Evolutionary conservation across 1,284 basidiomycete genomes (phyloP), one percentile per base, ranked within the genome.

Genomic region (Cutaneotrichosporon sp.): DNA sequence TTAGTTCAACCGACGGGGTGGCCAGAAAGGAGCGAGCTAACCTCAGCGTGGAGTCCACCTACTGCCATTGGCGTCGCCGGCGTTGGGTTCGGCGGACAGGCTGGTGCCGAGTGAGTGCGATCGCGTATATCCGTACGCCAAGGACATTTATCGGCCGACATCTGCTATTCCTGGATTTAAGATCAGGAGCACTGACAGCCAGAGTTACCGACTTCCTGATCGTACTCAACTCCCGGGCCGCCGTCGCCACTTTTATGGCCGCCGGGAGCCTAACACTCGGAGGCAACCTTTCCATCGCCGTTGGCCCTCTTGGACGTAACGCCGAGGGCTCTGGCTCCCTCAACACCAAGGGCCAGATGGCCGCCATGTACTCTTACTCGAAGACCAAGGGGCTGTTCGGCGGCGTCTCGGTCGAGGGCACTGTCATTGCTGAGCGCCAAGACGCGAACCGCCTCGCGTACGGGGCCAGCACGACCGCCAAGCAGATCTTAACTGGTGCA

Each of bases 281-380:
- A 11, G 66, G 66, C n/a, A 68, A 68, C 66, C 58, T 68, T 38
- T 68, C 66, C 56, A 68, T 99, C 61, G 95, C 96, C 8, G 85
- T 98, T 0, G 96, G 97, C 1, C 96, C 96, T 1, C 82, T 99
- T 0, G 96, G 96, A 22, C 87, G 96, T 46, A 97, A 94, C 69
- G 93, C 95, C 14, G 96, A 98, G 81, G 97, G 93, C 1, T 86
- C 88, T 22, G 95, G 93, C 16, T 85, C 92, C 0, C 72, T 99
- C 61, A 97, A 89, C 75, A 86, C 90, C 0, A 90, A 88, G 58
- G 95, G 95, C 57, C 90, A 90, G 75, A 81, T 97, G 5, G 92
- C 95, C 8, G 94, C 95, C 56, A 97, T 98, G 93, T 93, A 96
- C 80, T 91, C 89, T 69, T 99, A 99, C 80, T 95, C 91, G 5